Evolutionary conservation across 2,329 filamentous ascomycete species (phyloP), one percentile per base, ranked within the genome.

Genomic region (Pseudogymnoascus sp.): DNA sequence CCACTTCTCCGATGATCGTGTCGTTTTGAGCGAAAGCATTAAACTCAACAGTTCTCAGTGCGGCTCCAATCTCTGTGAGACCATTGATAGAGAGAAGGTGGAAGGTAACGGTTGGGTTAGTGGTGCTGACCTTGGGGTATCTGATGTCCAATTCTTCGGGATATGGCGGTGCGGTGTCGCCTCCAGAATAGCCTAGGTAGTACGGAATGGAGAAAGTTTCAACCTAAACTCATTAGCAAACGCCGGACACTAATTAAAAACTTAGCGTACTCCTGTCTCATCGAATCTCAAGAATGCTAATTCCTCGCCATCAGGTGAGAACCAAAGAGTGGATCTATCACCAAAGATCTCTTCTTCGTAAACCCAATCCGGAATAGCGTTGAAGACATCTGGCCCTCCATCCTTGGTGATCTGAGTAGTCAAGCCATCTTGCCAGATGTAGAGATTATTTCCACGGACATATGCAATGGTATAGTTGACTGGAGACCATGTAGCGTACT

Each of bases 121-220:
- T 87, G 58, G 81, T 81, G 55, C 86, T 85, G 10, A 88, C 86
- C 72, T 89, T 89, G 45, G 87, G 86, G 66, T 90, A 89, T 11
- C 86, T 78, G 58, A 90, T 72, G 23, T 87, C 80, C 1, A 89
- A 74, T 66, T 88, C 82, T 0, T 77, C 72, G 1, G 86, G 86
- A 68, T 90, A 89, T 0, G 80, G 74, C 0, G 84, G 84, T 0
- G 85, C 83, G 12, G 83, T 71, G 23, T 80, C 73, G 63, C 83
- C 72, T 63, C 79, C 76, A 39, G 37, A 6, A 39, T 39, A 39
- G 61, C 83, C 77, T 81, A 87, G 87, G 72, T 84, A 89, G 72
- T 88, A 89, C 0, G 84, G 83, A 10, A 90, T 79, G 0, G 80
- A 83, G 71, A 83, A 89, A 0, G 85, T 88, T 2, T 39, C 37